A percentile compares a stretch with the other conserved stretches of the same genome.
phyloP scores from a whole-genome alignment of 2,329 filamentous ascomycete species.

The Cladosporium phlei region DNA sequence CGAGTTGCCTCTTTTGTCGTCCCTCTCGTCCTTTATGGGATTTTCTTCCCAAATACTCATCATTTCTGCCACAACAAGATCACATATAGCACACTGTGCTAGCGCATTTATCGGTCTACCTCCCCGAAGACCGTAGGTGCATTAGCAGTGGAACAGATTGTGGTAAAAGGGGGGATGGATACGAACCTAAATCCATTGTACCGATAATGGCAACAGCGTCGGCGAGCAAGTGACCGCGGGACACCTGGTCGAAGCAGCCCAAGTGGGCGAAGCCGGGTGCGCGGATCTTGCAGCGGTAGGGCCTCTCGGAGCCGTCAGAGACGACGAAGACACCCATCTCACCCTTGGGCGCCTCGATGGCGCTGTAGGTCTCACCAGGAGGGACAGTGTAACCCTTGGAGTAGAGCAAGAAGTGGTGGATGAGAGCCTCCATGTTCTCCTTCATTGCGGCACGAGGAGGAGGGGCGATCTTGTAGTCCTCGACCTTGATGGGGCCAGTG shows the following conservation, averaged over 20 bases:
- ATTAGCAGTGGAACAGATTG: no score
- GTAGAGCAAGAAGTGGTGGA: slow-evolving; percentile 98
- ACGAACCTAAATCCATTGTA: slow-evolving; percentile 57
- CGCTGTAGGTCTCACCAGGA: slow-evolving; percentile 95
- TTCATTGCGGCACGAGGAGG: slow-evolving; percentile 98
- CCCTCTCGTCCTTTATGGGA: no score
- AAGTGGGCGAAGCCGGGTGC: slow-evolving; percentile 96
- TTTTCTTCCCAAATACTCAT: no score
- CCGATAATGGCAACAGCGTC: slow-evolving; percentile 94
- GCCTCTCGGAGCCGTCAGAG: slow-evolving; percentile 90
- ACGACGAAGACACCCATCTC: slow-evolving; percentile 98
- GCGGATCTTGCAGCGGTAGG: slow-evolving; percentile 95
- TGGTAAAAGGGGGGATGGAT: no score
- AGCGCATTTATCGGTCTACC: no score
- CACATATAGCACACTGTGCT: no score
- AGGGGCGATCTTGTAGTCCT: slow-evolving; percentile 97
- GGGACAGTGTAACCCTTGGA: slow-evolving; percentile 98
- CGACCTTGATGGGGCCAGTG: slow-evolving; percentile 83
- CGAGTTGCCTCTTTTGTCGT: no score
- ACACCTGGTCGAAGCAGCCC: slow-evolving; percentile 87
- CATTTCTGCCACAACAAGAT: no score
- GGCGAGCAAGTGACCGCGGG: slow-evolving; percentile 85
- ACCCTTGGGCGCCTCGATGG: slow-evolving; percentile 98
- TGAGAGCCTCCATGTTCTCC: slow-evolving; percentile 99
- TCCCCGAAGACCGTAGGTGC: no score